phyloP scores from a whole-genome alignment of 331 rosid genomes.

The Malus hybrid region DNA sequence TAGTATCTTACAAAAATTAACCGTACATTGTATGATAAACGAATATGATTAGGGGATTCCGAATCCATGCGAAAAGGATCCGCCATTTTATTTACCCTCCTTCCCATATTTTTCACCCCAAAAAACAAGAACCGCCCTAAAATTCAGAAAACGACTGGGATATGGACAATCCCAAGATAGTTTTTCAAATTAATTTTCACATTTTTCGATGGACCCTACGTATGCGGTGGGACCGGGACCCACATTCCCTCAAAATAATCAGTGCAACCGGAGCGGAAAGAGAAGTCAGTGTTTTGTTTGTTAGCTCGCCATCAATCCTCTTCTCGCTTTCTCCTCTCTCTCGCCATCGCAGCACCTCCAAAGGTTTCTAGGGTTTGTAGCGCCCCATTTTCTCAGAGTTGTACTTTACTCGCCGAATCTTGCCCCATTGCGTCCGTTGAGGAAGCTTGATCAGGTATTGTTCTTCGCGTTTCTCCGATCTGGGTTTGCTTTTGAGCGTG shows the following conservation, averaged over 20 bases:
- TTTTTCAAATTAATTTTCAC: neutral
- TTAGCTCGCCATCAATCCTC: neutral
- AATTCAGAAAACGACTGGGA: no score
- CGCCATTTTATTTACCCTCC: no score
- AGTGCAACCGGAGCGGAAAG: conserved; percentile 49
- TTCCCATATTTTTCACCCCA: no score
- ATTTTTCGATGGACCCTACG: conserved; percentile 1
- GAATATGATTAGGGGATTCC: fast-evolving
- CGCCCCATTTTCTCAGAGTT: conserved; percentile 14
- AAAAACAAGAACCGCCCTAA: no score
- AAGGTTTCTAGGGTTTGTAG: neutral
- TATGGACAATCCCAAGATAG: no score
- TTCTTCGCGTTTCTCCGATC: conserved; percentile 9
- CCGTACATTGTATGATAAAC: fast-evolving
- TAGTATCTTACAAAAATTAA: fast-evolving
- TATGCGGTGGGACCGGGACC: conserved; percentile 63
- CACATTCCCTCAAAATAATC: conserved; percentile 41
- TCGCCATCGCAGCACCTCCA: neutral
- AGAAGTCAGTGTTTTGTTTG: neutral
- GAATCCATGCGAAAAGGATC: no score
- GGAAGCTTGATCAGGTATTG: conserved; percentile 31
- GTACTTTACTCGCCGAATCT: conserved; percentile 5
- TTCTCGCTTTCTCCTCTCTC: neutral
- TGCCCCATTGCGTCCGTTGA: conserved; percentile 20
- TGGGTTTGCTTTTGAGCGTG: neutral